Percentiles rank a stretch among this genome's conserved stretches.
Evolutionary conservation across 1,139 yeast genomes (phyloP).

Genomic region (Wickerhamomyces sp.): DNA sequence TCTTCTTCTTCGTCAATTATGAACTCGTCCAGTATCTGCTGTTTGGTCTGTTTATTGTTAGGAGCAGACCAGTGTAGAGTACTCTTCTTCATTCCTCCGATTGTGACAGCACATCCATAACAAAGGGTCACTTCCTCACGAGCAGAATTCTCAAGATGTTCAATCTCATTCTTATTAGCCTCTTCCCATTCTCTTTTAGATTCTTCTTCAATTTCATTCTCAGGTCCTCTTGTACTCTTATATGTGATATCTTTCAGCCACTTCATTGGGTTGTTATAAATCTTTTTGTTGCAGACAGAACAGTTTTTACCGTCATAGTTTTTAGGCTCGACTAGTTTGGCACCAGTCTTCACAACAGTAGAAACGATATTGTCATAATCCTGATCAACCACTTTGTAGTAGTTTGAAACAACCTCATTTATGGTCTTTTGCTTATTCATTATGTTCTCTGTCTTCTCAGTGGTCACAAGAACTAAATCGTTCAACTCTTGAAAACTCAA

Average conservation of each 20-base stretch:
- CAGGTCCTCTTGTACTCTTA: constrained; percentile 47
- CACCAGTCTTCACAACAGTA: constrained; percentile 88
- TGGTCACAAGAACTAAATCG: constrained; percentile 5
- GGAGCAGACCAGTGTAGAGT: constrained; percentile 51
- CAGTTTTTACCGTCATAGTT: constrained; percentile 31
- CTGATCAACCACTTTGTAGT: constrained; percentile 67
- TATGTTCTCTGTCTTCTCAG: constrained; percentile 10
- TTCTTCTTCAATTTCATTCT: constrained; percentile 42
- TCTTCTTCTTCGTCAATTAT: constrained; percentile 28
- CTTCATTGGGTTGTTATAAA: constrained; percentile 51
- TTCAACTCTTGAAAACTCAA: constrained; percentile 28
- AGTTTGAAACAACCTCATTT: constrained; percentile 69
- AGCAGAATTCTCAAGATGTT: constrained; percentile 10
- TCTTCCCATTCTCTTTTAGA: constrained; percentile 33
- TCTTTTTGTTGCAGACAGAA: constrained; percentile 44
- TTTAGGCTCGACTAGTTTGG: constrained; percentile 60
- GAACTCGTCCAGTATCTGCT: constrained; percentile 45
- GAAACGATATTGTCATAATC: constrained; percentile 91
- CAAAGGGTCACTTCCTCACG: constrained; percentile 40
- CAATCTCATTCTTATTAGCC: constrained; percentile 4
- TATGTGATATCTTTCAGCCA: constrained; percentile 81
- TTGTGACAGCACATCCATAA: constrained; percentile 72
- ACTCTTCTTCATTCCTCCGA: constrained; percentile 40
- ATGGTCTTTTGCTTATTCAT: constrained; percentile 56
- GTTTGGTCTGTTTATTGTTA: constrained; percentile 26